Evolutionary conservation across 805 yeast species (phyloP), one percentile per base, ranked within the genome.

Genomic region (Lipomyces sp.): DNA sequence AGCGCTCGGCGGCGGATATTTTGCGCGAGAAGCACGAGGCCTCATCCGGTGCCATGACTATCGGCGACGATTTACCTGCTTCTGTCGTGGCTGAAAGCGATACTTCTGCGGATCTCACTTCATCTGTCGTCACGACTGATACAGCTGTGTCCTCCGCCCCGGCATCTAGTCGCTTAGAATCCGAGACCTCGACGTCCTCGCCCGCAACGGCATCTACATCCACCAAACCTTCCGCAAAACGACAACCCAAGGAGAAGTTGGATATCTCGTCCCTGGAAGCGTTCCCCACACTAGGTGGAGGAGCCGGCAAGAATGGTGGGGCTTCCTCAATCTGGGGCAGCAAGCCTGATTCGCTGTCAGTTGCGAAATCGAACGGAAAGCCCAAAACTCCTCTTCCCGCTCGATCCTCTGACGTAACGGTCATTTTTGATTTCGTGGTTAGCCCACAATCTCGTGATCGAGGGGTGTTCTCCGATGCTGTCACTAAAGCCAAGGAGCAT

Each of bases 351-450:
- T 54, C 62, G 24, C 29, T 34, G 11, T 51, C 34, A 29, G 34
- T 15, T 7, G 61, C 65, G 48, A 29, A 33, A n/a, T 4, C 63
- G 33, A 58, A 58, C 29, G 63, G 61, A 7, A 33, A 34, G 39
- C 42, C 53, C 5, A 60, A 59, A 6, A 55, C 62, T 6, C 76
- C 82, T n/a, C 81, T 80, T 35, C 81, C 85, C 37, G 82, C 83
- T 73, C 82, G 85, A 71, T 83, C 91, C 10, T 81, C 86, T 30
- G 84, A 84, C 62, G 82, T 90, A 65, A 94, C 92, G 76, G 92
- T 90, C 73, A 90, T 92, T 6, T 90, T 93, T 75, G 84, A 90
- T 59, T 83, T 93, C 73, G 88, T 85, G 73, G 83, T 85, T 64
- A 87, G 86, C 62, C 88, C 88, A 69, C 94, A 90, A 76, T 62